Evolutionary conservation across 2,329 filamentous ascomycete species (phyloP), one percentile per base, ranked within the genome.

Genomic region (Tolypocladium tropicale): DNA sequence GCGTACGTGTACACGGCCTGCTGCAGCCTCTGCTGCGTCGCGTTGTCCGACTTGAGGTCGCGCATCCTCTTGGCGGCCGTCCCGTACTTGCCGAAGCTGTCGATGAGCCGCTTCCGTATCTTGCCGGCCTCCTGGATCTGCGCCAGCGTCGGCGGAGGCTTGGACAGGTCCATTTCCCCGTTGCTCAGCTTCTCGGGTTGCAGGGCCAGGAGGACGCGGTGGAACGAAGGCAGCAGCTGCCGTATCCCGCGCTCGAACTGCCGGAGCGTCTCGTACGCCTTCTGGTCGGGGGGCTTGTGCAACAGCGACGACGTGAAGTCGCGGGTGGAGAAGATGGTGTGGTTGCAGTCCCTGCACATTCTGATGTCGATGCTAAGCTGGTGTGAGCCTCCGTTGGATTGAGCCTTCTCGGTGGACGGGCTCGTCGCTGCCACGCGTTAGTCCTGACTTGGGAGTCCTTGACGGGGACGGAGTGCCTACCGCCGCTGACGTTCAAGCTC

Each of bases 201-300:
- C 4, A 96, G 72, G 2, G 84, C 80, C 6, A 83, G 65, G 2
- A 96, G 76, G 0, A 90, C 77, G 58, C 86, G 87, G 65, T 96
- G 92, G 61, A 96, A 96, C 7, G 85, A 84, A 0, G 92, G 92
- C 57, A 96, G 76, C 46, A 96, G 78, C 55, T 90, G 77, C 36
- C 85, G 82, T 61, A 96, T 96, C 41, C 92, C 92, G 57, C 88
- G 80, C 72, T 96, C 90, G 61, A 96, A 96, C 66, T 96, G 90
- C 0, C 85, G 77, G 2, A 96, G 77, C 14, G 91, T 95, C 64
- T 84, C 88, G 69, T 95, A 96, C 1, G 89, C 84, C 39, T 88
- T 84, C 65, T 92, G 85, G 63, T 93, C 88, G 2, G 87, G 79
- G 0, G 89, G 86, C 60, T 85, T 86, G 53, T 82, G 77, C 1